A percentile compares a stretch with the other conserved stretches of the same genome.
phyloP scores from a whole-genome alignment of 257 asterid species.

The Salvia rosmarinus region DNA sequence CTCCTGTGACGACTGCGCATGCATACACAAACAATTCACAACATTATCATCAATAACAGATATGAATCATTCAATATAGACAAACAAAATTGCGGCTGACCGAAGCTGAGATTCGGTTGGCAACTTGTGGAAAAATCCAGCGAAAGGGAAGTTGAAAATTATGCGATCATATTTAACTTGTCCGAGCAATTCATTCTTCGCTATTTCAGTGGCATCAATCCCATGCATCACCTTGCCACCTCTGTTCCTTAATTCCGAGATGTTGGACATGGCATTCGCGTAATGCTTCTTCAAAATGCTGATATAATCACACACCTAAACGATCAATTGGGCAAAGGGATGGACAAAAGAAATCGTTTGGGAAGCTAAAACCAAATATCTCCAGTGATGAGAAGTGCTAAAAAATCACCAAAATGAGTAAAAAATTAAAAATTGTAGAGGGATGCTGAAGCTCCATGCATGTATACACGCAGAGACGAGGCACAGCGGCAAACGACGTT shows the following conservation, averaged over 20 bases:
- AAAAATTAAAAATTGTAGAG: too few species aligned
- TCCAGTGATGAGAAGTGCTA: too few species aligned
- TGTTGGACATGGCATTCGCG: slow-evolving; percentile 42
- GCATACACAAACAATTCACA: neutral
- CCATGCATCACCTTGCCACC: slow-evolving; percentile 44
- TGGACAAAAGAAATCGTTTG: too few species aligned
- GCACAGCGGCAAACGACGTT: too few species aligned
- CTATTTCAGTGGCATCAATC: slow-evolving; percentile 49
- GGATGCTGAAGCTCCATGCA: too few species aligned
- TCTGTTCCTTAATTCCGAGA: slow-evolving; percentile 30
- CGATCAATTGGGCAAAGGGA: too few species aligned
- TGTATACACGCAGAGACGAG: too few species aligned
- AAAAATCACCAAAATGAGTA: too few species aligned
- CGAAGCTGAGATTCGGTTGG: neutral
- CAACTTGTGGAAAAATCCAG: slow-evolving; percentile 4
- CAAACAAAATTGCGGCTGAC: slow-evolving; percentile 30
- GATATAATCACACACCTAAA: neutral
- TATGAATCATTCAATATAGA: too few species aligned
- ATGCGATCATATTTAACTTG: slow-evolving; percentile 48
- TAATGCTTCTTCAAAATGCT: slow-evolving; percentile 36
- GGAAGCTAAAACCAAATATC: too few species aligned
- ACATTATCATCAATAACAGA: neutral
- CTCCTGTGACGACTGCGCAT: slow-evolving; percentile 23
- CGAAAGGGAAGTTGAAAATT: slow-evolving; percentile 51
- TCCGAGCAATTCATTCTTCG: slow-evolving; percentile 31